A percentile compares a stretch with the other conserved stretches of the same genome.
phyloP scores from a whole-genome alignment of 2,329 filamentous ascomycete species.

The Trichoderma simmonsii region DNA sequence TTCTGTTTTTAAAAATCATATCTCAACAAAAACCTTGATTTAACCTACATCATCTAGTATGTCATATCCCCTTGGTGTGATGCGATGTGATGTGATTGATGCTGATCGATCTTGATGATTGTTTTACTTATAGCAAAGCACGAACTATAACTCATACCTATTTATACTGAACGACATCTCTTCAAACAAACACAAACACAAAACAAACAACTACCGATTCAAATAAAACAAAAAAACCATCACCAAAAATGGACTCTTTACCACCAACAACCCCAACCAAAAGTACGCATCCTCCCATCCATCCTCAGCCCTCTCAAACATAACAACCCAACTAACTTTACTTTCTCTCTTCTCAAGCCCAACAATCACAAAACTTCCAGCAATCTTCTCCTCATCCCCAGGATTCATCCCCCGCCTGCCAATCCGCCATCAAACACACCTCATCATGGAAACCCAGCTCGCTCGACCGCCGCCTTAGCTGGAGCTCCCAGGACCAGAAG shows the following conservation, averaged over 20 bases:
- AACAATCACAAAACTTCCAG: too few species aligned
- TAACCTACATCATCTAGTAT: too few species aligned
- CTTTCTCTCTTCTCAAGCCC: too few species aligned
- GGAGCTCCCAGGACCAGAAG: conserved; percentile 53
- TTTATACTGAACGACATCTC: too few species aligned
- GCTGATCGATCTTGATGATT: too few species aligned
- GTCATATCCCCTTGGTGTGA: too few species aligned
- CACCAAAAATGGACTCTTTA: conserved; percentile 4
- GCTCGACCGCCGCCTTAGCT: conserved; percentile 48
- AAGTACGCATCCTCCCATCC: not conserved
- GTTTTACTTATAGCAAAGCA: too few species aligned
- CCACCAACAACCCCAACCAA: conserved; percentile 1
- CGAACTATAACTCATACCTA: not conserved
- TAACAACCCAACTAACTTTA: too few species aligned
- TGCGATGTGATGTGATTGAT: too few species aligned
- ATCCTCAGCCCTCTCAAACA: not conserved
- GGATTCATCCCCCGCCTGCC: conserved; percentile 19
- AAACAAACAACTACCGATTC: not conserved
- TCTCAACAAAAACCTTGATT: too few species aligned
- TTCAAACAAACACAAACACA: not conserved
- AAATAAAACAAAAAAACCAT: not conserved
- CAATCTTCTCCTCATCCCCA: not conserved
- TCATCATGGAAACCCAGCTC: conserved; percentile 45
- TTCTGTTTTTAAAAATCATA: too few species aligned
- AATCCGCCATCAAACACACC: conserved; percentile 29